Base-by-base conservation (phyloP, 108 stramenopile genomes). In the Pseudonitzschia multiseries region DNA sequence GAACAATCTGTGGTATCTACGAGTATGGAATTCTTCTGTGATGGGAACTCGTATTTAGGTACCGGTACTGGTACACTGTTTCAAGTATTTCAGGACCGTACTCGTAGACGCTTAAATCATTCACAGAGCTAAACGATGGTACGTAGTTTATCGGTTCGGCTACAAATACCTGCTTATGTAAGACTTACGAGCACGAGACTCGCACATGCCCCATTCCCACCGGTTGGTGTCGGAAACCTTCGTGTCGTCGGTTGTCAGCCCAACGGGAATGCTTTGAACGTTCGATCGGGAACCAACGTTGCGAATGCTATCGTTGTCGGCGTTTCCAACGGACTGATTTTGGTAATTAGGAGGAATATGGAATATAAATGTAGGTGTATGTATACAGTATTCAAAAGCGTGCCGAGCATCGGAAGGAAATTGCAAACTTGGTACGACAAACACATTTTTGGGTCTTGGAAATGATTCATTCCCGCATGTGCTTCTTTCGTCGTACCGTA, bases 221-320 rank as follows among this genome's bases (percentile, higher is more conserved):
- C 54, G 13, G 1, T 24, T 56, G 54, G n/a, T n/a, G n/a, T n/a
- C n/a, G n/a, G 21, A 26, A 56, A 56, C 54, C 17, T 56, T 56
- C 54, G 2, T 24, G 54, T 20, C 54, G 54, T 56, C 54, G 54
- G 54, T 56, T 56, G 54, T 26, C 26, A 56, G 24, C 22, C 54
- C 54, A 56, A 56, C 54, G 54, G 54, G 54, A 22, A 56, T 56
- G 54, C 54, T 56, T 56, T 56, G 18, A 48, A 56, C 54, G 54
- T 56, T 56, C 17, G 54, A 24, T 1, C n/a, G 24, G 54, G 54
- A 56, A 56, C 54, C 54, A 56, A 56, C 54, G 54, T 56, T 26
- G 9, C 54, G 13, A 13, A 26, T 56, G 1, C 2, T 26, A 21
- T 56, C 24, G 20, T 56, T 22, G 26, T 13, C 2, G 20, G 2